phyloP scores from a whole-genome alignment of 2,329 filamentous ascomycete genomes.

The Aspergillus phoenicis region DNA sequence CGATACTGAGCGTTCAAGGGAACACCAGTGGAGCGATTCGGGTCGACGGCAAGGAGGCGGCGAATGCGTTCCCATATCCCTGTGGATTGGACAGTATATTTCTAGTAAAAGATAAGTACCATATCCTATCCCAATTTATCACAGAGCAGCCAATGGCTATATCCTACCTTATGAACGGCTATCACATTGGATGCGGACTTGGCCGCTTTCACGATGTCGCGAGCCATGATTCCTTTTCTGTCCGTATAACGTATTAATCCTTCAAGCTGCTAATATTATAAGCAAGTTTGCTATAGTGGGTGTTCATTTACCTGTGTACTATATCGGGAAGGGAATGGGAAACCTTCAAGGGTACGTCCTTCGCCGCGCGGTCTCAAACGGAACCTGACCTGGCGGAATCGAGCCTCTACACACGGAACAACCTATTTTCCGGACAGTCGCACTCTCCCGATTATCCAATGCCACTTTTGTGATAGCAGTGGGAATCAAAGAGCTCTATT shows the following conservation, averaged over 20 bases:
- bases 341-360: not conserved
- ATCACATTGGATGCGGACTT: slow-evolving; percentile 42
- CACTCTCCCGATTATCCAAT: not conserved
- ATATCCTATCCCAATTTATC: not conserved
- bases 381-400: not conserved
- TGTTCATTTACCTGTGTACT: not conserved
- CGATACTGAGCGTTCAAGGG: slow-evolving; percentile 93
- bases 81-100: slow-evolving; percentile 90
- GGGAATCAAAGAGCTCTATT: too few relatives aligned
- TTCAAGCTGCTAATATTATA: not conserved
- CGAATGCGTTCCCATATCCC: slow-evolving; percentile 88
- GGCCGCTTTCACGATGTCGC: slow-evolving; percentile 42
- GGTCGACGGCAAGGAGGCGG: slow-evolving; percentile 75
- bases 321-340: not conserved
- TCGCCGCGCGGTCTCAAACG: not conserved
- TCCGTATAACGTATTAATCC: slow-evolving; percentile 16
- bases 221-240: slow-evolving; percentile 38
- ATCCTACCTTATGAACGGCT: slow-evolving; percentile 40
- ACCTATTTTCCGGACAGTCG: slow-evolving; percentile 6
- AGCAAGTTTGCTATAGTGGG: not conserved
- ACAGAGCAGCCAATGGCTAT: not conserved
- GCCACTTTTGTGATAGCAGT: too few relatives aligned
- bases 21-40: slow-evolving; percentile 85
- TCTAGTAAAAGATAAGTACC: slow-evolving; percentile 57
- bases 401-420: slow-evolving; percentile 12